Percentiles rank a stretch among this genome's conserved stretches.
Conservation (phyloP, 1,284 basidiomycete genomes). For the Apiotrichum porosum region DNA sequence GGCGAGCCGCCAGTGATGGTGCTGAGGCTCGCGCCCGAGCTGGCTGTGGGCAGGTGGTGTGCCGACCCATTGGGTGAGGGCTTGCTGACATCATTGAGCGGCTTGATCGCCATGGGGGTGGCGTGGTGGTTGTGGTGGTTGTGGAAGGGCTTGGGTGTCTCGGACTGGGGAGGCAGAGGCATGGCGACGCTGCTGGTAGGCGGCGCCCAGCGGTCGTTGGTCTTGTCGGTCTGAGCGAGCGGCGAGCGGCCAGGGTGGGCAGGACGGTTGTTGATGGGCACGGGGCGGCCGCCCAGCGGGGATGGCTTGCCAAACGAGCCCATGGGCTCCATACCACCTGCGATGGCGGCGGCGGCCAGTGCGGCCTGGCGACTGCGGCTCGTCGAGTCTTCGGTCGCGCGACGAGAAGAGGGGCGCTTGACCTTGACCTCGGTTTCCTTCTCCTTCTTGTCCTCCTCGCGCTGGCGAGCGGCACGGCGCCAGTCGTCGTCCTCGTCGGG, state of each 20-base stretch:
- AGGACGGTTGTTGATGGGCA: constrained; percentile 8
- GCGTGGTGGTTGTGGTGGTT: neutral
- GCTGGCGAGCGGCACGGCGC: constrained; percentile 17
- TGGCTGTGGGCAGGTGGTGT: neutral
- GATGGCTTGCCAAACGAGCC: constrained; percentile 30
- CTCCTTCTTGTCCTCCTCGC: constrained; percentile 8
- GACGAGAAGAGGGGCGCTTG: constrained; percentile 1
- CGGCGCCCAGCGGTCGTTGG: constrained; percentile 7
- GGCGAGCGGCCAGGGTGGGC: neutral
- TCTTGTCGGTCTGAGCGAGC: neutral
- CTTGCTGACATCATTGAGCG: neutral
- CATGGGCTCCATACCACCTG: constrained; percentile 30
- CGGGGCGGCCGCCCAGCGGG: constrained; percentile 7
- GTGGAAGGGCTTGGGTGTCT: neutral
- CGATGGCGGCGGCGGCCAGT: constrained; percentile 30
- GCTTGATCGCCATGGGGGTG: neutral
- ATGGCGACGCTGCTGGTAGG: constrained; percentile 7
- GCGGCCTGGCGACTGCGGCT: constrained; percentile 22
- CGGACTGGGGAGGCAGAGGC: neutral
- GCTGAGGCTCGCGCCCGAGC: neutral
- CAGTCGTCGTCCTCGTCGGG: constrained; percentile 31
- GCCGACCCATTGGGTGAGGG: neutral
- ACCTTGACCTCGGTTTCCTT: constrained; percentile 1
- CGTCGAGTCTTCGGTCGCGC: constrained; percentile 14
- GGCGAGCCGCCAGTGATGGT: neutral